These are phyloP conservation scores for Halophytophthora polymorphica DNA, from an alignment of 352 stramenopile genomes.

Conservation along the genomic window DNA sequence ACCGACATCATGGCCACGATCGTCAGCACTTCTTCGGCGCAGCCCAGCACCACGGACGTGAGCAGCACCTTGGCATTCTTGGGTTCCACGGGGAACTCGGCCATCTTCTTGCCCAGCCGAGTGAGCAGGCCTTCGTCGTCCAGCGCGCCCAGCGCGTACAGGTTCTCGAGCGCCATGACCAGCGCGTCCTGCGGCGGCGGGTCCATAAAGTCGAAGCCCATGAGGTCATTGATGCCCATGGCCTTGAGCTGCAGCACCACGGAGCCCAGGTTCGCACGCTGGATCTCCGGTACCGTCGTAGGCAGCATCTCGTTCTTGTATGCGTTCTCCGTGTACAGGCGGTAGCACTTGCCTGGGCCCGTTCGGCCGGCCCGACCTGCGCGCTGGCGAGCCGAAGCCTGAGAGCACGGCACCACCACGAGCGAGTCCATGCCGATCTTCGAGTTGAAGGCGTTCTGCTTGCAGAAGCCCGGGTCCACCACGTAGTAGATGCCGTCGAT, in stretches of 20 bases:
- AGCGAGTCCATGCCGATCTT: constrained; percentile 99
- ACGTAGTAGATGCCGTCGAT: constrained; percentile 98
- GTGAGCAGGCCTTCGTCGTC: constrained; percentile 95
- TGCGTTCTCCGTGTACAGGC: constrained; percentile 98
- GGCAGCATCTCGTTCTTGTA: constrained; percentile 98
- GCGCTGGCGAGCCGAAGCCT: constrained; percentile 97
- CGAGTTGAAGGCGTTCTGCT: constrained; percentile 99
- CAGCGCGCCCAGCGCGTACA: constrained; percentile 96
- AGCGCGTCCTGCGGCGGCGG: constrained; percentile 96
- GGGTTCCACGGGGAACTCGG: constrained; percentile 98
- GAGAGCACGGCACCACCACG: constrained; percentile 97
- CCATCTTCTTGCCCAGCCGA: constrained; percentile 97
- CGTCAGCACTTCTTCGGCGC: constrained; percentile 98
- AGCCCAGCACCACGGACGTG: constrained; percentile 96
- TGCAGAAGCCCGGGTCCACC: constrained; percentile 94
- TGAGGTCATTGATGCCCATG: constrained; percentile 99
- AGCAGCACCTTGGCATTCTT: constrained; percentile 99
- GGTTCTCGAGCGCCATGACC: constrained; percentile 96
- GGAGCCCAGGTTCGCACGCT: constrained; percentile 97
- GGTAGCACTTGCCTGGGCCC: constrained; percentile 98
- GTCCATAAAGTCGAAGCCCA: constrained; percentile 99
- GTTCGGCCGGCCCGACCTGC: constrained; percentile 97
- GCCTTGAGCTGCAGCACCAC: constrained; percentile 99
- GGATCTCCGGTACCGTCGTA: constrained; percentile 98
- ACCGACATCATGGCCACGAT: constrained; percentile 99